Base-by-base conservation (phyloP, 768 basidiomycete genomes). In the Boletus barrowsii region DNA sequence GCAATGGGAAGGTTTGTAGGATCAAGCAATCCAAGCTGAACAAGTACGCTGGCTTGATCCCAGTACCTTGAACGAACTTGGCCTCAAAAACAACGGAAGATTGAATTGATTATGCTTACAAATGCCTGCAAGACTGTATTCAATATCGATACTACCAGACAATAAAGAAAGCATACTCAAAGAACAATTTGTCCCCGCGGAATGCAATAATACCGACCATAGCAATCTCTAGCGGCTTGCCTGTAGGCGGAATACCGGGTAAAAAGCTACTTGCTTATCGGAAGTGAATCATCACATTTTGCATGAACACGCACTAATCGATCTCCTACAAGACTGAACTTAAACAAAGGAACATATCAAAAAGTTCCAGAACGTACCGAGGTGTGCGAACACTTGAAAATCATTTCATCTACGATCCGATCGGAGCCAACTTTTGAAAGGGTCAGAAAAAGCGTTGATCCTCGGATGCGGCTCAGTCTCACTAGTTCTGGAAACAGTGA, bases 11-110 rank as follows among this genome's bases (percentile, higher is more conserved):
- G 66, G 22, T 43, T 35, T 8, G 55, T 55, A 6, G 68, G 58
- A 32, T 72, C 62, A 18, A 76, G 58, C n/a, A 74, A 64, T 17
- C 73, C 75, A 30, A 76, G 70, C 59, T 79, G 79, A 15, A 74
- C 73, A 20, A 80, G 68, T 14, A 71, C 45, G 10, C 74, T 76
- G n/a, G 78, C 78, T 61, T 80, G 78, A 48, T 79, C 78, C 78
- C 78, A 77, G 53, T 77, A 77, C 43, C 76, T 77, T 58, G 30
- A 42, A 48, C 11, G 20, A 20, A 15, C 11, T 49, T 37, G 5
- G 44, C 33, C 39, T 53, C 47, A 33, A 49, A 10, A 11, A 22
- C 14, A 20, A 41, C 1, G 22, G 32, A 14, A 18, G 14, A 46
- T 22, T 22, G 22, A 32, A 15, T 24, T 15, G 6, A 40, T 8